Base-by-base conservation (phyloP, 352 stramenopile genomes). In the Lagenidium giganteum region DNA sequence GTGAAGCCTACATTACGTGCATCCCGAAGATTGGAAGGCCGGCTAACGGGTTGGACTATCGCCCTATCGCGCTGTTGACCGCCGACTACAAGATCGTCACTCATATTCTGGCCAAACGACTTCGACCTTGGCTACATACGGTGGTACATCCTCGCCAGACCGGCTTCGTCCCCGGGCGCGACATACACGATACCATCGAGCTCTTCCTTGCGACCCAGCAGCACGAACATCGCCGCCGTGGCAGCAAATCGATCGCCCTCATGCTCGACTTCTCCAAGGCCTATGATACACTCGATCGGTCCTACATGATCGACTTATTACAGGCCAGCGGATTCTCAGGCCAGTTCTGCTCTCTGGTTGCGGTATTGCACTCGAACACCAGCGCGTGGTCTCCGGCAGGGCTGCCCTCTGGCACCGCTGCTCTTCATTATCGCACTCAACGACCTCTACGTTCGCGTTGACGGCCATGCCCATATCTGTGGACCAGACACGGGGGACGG, bases 31-130 rank as follows among this genome's bases (percentile, higher is more conserved):
- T n/a, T n/a, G n/a, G n/a, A n/a, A n/a, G n/a, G n/a, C n/a, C n/a
- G n/a, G n/a, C n/a, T n/a, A n/a, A n/a, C n/a, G n/a, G n/a, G 4
- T 22, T 46, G 17, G 45, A 53, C 18, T 53, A 32, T 22, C 26
- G 45, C 5, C 45, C 45, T 8, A 53, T n/a, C n/a, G n/a, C n/a
- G n/a, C n/a, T n/a, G n/a, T n/a, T n/a, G n/a, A n/a, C n/a, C n/a
- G n/a, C n/a, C 1, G 45, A 53, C 28, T 53, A 53, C 45, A 53
- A 53, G 45, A 41, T 53, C 27, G n/a, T n/a, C n/a, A n/a, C n/a
- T n/a, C n/a, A n/a, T n/a, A n/a, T n/a, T n/a, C n/a, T n/a, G n/a
- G n/a, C n/a, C n/a, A n/a, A n/a, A n/a, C n/a, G n/a, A n/a, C n/a
- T n/a, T n/a, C n/a, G n/a, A n/a, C n/a, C n/a, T n/a, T n/a, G n/a